Evolutionary conservation across 1,139 yeast species (phyloP), one percentile per base, ranked within the genome.

Genomic region (Trichomonascaceae sp.): DNA sequence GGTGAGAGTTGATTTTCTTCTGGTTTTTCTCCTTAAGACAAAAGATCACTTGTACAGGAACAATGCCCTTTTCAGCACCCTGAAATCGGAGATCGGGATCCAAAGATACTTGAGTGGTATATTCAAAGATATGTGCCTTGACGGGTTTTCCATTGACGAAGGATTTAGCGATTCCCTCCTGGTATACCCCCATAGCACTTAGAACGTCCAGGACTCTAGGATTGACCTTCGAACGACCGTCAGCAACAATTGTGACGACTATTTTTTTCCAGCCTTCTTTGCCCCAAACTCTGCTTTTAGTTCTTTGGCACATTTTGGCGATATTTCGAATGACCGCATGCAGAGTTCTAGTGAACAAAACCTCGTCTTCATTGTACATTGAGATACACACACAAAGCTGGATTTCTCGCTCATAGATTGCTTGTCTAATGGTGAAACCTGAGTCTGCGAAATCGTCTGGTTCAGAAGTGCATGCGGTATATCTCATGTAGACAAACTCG

Each of bases 311-410:
- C 53, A 93, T 75, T 64, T 90, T 95, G 1, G 96, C 88, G 59
- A 93, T 82, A 69, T 93, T 93, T 63, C 84, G 86, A 88, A 91
- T 88, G 19, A 91, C 93, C 0, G 96, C 86, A 68, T 93, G 96
- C 80, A 93, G 77, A 0, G 98, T 93, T 70, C 98, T 81, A 1
- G 97, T 88, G 68, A 93, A 82, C 1, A 95, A 79, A 56, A 78
- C 76, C 67, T 90, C 96, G 68, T 87, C 96, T 72, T 93, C 99
- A 67, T 93, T 93, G 74, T 91, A 93, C 96, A 93, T 90, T 49
- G 98, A 91, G 58, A 93, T 81, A 71, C 97, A 90, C 51, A 91
- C 80, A 47, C 87, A 89, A 51, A 93, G 74, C 70, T 93, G 97
- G 20, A 95, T 91, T 66, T 89, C 96, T 66, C 96, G 81, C 57